Percentiles rank a stretch among this genome's conserved stretches.
Conservation (phyloP, 208 protist species). For the Wallacemonas rigidus region DNA sequence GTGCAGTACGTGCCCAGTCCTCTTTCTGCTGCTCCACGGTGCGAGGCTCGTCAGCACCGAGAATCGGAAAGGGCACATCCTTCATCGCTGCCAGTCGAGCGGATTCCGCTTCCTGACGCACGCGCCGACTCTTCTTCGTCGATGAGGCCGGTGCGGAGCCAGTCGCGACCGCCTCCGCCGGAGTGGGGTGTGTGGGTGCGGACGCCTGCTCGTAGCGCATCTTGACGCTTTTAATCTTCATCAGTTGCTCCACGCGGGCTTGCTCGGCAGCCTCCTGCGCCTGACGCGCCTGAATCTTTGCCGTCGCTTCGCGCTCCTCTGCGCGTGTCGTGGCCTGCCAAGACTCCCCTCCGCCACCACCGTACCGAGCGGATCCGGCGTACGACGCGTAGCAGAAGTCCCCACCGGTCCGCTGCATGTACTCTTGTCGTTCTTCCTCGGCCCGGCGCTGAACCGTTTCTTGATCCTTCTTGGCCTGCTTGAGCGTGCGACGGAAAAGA, state of each 20-base stretch:
- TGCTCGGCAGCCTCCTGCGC: constrained; percentile 2
- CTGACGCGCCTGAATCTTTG: neutral
- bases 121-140: neutral
- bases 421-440: constrained; percentile 5
- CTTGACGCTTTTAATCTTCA: constrained; percentile 10
- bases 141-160: neutral
- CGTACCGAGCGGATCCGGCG: neutral
- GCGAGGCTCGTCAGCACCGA: constrained; percentile 5
- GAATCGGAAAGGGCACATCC: neutral
- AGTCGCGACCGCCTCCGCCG: neutral
- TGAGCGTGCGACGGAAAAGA: constrained; percentile 26
- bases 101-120: neutral
- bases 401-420: constrained; percentile 4
- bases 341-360: neutral
- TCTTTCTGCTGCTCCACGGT: neutral
- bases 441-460: constrained; percentile 4
- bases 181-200: neutral
- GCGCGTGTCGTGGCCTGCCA: constrained; percentile 6
- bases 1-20: neutral
- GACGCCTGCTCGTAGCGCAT: neutral
- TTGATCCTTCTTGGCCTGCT: constrained; percentile 18
- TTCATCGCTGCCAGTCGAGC: constrained; percentile 8
- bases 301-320: constrained; percentile 2
- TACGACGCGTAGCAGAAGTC: constrained; percentile 13
- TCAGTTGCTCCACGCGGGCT: neutral